These are phyloP conservation scores for Saccharum officinarum DNA, from an alignment of 176 grass and related monocot species.

Conservation along the genomic window DNA sequence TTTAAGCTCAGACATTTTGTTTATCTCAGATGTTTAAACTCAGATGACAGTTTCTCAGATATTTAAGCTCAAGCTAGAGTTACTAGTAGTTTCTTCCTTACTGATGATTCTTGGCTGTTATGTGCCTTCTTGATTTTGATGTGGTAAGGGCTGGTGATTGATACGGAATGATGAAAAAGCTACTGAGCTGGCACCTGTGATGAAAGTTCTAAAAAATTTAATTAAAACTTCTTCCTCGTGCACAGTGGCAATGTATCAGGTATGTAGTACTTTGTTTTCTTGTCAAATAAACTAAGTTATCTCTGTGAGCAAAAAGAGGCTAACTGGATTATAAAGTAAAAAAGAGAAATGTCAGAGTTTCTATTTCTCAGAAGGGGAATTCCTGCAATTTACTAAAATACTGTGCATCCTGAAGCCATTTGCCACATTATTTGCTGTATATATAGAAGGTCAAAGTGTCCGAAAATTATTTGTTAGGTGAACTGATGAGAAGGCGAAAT, in stretches of 20 bases:
- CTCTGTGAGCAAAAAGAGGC: not conserved
- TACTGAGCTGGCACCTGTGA: not conserved
- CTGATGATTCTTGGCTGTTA: not conserved
- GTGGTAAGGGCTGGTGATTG: not conserved
- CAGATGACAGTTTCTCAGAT: not conserved
- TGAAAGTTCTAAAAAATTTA: not conserved
- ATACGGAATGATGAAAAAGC: not conserved
- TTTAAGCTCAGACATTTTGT: not conserved
- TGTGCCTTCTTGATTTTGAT: not conserved
- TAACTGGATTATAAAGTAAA: not conserved
- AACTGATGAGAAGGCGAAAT: not conserved
- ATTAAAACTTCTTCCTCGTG: not conserved
- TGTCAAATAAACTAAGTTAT: not conserved
- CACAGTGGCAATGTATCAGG: not conserved
- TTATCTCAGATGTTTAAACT: not conserved
- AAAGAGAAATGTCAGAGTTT: not conserved
- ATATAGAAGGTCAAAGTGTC: not conserved
- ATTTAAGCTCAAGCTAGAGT: not conserved
- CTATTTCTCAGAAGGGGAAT: not conserved
- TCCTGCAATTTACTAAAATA: not conserved
- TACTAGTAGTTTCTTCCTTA: not conserved
- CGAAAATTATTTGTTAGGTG: not conserved
- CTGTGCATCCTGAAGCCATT: not conserved
- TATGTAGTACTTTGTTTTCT: not conserved
- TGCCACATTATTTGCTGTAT: not conserved